Evolutionary conservation across 352 stramenopile species (phyloP), one percentile per base, ranked within the genome.

Genomic region (Plasmopara muralis): DNA sequence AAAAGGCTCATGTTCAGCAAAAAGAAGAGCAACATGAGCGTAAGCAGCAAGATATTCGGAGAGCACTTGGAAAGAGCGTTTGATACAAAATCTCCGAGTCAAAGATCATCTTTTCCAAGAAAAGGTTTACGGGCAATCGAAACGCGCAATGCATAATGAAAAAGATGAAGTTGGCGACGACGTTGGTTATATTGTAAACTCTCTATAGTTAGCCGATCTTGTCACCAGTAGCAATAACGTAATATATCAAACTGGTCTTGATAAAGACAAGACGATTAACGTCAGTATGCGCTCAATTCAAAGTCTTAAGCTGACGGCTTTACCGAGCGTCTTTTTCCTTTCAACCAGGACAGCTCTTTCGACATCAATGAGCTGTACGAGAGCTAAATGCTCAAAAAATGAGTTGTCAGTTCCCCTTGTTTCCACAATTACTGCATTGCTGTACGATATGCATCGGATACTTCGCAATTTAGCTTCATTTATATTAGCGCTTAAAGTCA

Each of bases 271-370:
- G 28, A 6, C 58, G n/a, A n/a, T n/a, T n/a, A n/a, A n/a, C n/a
- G 53, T 48, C 7, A 69, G 49, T 9, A 62, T 62, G 52, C 49
- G 55, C 4, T 47, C 46, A 1, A 39, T 69, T 5, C 56, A 53
- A n/a, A n/a, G 20, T 25, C 20, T 25, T 25, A 25, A 25, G 20
- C 20, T 3, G 3, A 56, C 42, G 3, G 15, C 31, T 9, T 47
- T 31, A 16, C 40, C 35, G 9, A 59, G 58, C 15, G 18, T 28
- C 39, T n/a, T n/a, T n/a, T n/a, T n/a, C n/a, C n/a, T n/a, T n/a
- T 6, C 43, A 62, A 15, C 62, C 72, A 55, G 71, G 58, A 6
- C 54, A 72, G 39, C 66, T 86, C 43, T 88, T 86, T 43, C 53
- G 16, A 44, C 33, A 28, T 16, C 34, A 14, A 57, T 47, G 38